Conservation (phyloP, 371 early-diverging fungal genomes). For the Conidiobolus incongruus region DNA sequence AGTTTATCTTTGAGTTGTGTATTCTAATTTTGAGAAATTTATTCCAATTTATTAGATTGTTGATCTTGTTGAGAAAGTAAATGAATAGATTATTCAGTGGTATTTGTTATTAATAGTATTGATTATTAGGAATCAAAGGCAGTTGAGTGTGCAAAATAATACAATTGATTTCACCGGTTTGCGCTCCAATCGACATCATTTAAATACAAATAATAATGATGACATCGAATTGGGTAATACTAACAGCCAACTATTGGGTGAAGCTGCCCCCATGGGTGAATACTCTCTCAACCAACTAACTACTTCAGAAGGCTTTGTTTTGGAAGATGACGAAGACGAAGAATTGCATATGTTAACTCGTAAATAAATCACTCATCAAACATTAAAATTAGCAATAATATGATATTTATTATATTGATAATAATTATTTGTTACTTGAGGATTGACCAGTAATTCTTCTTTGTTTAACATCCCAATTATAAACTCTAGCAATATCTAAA, state of each 20-base stretch:
- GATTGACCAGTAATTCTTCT: too few species aligned
- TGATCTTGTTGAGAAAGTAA: conserved; percentile 1
- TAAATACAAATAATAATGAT: too few species aligned
- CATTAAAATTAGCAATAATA: too few species aligned
- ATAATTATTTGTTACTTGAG: too few species aligned
- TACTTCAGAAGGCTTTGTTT: conserved; percentile 4
- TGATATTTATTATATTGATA: too few species aligned
- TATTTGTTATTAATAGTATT: neutral
- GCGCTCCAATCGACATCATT: too few species aligned
- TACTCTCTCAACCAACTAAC: conserved; percentile 2
- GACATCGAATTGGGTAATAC: too few species aligned
- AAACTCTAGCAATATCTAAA: conserved; percentile 76
- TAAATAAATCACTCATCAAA: too few species aligned
- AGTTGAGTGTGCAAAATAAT: conserved; percentile 3
- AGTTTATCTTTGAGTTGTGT: neutral
- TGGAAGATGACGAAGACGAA: conserved; percentile 4
- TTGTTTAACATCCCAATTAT: conserved; percentile 92
- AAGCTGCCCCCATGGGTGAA: neutral
- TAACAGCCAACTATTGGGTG: neutral
- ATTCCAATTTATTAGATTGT: conserved; percentile 2
- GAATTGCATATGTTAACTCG: neutral
- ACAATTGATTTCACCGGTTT: conserved; percentile 3
- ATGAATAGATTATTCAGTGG: neutral
- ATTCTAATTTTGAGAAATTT: conserved; percentile 1
- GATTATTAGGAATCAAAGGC: neutral